phyloP scores from a whole-genome alignment of 805 yeast genomes.

The Saturnispora sanitii region DNA sequence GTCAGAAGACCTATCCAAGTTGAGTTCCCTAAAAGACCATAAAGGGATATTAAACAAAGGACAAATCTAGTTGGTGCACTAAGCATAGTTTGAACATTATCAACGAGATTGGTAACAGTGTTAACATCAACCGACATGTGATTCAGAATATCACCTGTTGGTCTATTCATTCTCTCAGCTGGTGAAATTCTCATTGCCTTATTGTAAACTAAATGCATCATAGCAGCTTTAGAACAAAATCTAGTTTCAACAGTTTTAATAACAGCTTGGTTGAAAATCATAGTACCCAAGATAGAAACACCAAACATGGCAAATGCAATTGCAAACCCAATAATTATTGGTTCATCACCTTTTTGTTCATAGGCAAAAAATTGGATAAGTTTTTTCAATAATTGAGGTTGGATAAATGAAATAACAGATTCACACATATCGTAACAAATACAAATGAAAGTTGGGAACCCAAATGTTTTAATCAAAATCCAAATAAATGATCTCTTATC shows the following conservation, averaged over 20 bases:
- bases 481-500: conserved; percentile 22
- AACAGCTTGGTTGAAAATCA: conserved; percentile 59
- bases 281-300: conserved; percentile 50
- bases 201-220: conserved; percentile 58
- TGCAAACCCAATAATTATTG: conserved; percentile 49
- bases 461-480: conserved; percentile 32
- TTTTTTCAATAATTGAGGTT: conserved; percentile 47
- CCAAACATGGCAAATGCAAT: conserved; percentile 57
- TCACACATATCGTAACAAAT: conserved; percentile 30
- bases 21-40: conserved; percentile 47
- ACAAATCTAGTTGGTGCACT: conserved; percentile 51
- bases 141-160: conserved; percentile 76
- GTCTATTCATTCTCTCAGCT: conserved; percentile 45
- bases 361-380: conserved; percentile 37
- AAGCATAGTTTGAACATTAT: conserved; percentile 42
- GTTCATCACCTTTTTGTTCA: conserved; percentile 26
- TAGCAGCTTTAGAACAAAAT: conserved; percentile 52
- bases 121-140: conserved; percentile 68
- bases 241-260: conserved; percentile 50
- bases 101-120: conserved; percentile 51
- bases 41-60: conserved; percentile 44
- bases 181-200: conserved; percentile 64
- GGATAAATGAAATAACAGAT: conserved; percentile 33
- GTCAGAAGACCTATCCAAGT: conserved; percentile 47
- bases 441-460: conserved; percentile 28